Conservation (phyloP, 2,329 filamentous ascomycete genomes). For the Hypoxylon rubiginosum region DNA sequence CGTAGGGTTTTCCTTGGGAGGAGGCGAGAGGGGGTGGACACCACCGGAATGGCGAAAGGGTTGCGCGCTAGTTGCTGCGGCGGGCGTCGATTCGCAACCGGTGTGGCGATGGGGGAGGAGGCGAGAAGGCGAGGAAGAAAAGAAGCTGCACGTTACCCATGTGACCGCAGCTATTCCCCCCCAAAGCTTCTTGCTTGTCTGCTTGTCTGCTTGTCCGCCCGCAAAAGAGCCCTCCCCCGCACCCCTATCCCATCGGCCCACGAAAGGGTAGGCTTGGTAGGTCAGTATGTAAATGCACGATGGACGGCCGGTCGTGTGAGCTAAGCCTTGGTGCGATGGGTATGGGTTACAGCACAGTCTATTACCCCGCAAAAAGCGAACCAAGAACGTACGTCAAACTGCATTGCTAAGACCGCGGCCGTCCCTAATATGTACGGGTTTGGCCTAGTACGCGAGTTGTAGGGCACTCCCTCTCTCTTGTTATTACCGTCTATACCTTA, state of each 20-base stretch:
- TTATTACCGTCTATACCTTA: conserved; percentile 20
- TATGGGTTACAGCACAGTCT: conserved; percentile 37
- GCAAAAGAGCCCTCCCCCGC: too few relatives aligned
- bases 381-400: conserved; percentile 41
- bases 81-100: conserved; percentile 40
- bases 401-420: conserved; percentile 33
- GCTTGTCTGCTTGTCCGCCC: too few relatives aligned
- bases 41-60: conserved; percentile 27
- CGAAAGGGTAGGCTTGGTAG: background rate
- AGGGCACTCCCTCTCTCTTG: conserved; percentile 20
- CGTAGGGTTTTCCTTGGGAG: conserved; percentile 8
- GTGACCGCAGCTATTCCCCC: too few relatives aligned
- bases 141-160: too few relatives aligned
- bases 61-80: conserved; percentile 21
- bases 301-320: conserved; percentile 23
- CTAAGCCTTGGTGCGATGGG: conserved; percentile 20
- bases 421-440: conserved; percentile 19
- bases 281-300: conserved; percentile 30
- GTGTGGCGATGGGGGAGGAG: conserved; percentile 34
- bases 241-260: background rate
- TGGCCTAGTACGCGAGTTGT: conserved; percentile 23
- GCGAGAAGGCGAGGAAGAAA: conserved; percentile 3
- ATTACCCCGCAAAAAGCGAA: conserved; percentile 40
- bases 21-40: conserved; percentile 22
- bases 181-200: background rate